Percentiles rank a stretch among this genome's conserved stretches.
phyloP scores from a whole-genome alignment of 169 alveolate species.

The Cryptosporidium parvum region DNA sequence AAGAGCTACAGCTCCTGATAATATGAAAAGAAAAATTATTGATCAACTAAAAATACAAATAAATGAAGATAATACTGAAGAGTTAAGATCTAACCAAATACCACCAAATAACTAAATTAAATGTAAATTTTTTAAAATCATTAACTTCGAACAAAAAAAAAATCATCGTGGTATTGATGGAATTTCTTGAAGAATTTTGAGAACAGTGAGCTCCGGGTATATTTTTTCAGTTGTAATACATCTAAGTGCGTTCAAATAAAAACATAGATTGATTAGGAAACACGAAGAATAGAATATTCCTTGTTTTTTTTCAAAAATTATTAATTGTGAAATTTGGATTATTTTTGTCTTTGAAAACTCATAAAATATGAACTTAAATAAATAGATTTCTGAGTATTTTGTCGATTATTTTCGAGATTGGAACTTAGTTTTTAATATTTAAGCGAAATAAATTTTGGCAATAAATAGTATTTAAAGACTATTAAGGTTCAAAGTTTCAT shows the following conservation, averaged over 20 bases:
- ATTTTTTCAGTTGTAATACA: neutral
- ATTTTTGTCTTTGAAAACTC: neutral
- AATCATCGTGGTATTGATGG: neutral
- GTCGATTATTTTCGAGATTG: neutral
- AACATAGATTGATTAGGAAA: neutral
- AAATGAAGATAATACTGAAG: constrained; percentile 43
- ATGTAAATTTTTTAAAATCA: neutral
- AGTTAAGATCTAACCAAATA: neutral
- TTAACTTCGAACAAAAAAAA: neutral
- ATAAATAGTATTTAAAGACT: too few species aligned
- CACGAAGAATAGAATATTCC: too few species aligned
- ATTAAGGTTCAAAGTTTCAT: too few species aligned
- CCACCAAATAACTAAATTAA: neutral
- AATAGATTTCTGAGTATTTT: too few species aligned
- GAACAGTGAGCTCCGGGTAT: too few species aligned
- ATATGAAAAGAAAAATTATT: neutral
- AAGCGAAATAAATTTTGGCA: neutral
- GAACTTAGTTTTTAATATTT: too few species aligned
- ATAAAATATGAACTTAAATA: too few species aligned
- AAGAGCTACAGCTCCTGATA: constrained; percentile 61
- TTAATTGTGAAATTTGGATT: neutral
- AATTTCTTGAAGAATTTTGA: too few species aligned
- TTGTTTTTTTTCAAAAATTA: too few species aligned
- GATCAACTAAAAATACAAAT: constrained; percentile 19
- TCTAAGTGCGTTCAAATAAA: neutral